A percentile compares a stretch with the other conserved stretches of the same genome.
Evolutionary conservation across 352 stramenopile species (phyloP).

Genomic region (Sclerospora graminicola): DNA sequence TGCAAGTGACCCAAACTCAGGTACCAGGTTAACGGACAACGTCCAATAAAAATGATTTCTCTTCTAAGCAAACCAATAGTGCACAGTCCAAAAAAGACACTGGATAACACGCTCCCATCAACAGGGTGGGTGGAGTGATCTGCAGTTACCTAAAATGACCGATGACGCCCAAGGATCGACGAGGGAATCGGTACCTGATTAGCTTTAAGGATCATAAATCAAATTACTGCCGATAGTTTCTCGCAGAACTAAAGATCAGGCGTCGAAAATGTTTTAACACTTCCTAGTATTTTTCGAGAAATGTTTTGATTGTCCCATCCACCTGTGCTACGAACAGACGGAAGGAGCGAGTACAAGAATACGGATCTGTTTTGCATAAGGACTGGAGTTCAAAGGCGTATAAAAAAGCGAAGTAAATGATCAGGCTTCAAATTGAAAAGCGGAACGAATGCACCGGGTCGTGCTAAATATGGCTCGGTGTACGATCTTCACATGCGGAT

Average conservation of each 20-base stretch:
- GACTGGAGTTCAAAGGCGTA: conserved; percentile 10
- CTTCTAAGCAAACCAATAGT: no score
- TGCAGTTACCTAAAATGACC: not conserved
- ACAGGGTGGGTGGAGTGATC: no score
- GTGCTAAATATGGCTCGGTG: conserved; percentile 20
- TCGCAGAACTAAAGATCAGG: conserved; percentile 3
- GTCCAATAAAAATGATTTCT: no score
- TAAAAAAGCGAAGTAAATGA: conserved; percentile 15
- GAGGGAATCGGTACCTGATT: not conserved
- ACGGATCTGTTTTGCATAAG: conserved; percentile 19
- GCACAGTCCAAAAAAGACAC: no score
- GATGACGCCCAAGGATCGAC: not conserved
- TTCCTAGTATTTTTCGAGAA: conserved; percentile 6
- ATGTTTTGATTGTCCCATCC: not conserved
- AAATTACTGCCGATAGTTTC: not conserved
- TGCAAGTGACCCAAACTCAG: no score
- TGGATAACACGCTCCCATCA: no score
- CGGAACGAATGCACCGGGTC: conserved; percentile 5
- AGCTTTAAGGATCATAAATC: not conserved
- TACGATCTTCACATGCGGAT: conserved; percentile 18
- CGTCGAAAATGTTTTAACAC: no score
- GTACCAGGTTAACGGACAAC: no score
- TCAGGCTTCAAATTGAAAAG: conserved; percentile 22
- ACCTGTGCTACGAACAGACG: conserved; percentile 1
- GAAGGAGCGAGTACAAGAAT: conserved; percentile 17